Evolutionary conservation across 208 protist genomes (phyloP), one percentile per base, ranked within the genome.

Genomic region (Hexamita inflata): DNA sequence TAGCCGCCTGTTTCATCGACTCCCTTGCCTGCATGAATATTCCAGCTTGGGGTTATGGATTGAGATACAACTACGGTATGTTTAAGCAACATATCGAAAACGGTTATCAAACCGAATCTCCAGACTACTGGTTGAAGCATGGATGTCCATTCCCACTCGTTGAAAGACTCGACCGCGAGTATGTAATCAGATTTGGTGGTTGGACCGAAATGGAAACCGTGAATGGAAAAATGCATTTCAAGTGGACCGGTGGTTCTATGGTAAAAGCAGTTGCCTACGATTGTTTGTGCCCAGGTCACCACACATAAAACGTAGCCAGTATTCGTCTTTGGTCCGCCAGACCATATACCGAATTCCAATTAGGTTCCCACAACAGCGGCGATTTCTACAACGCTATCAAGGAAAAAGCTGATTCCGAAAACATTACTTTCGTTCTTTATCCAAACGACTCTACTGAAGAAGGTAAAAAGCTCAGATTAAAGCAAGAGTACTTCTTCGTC

Each of bases 341-440:
- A n/a, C 34, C 78, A 26, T 42, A 4, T 1, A 67, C 2, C 38
- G 78, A 74, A n/a, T 84, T 87, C 49, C 60, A 86, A 30, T 53
- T 86, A 0, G 26, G 26, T 38, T n/a, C 59, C 7, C 79, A 80
- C 59, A 62, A 13, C 30, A 30, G 13, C 9, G 88, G 89, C 66
- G 82, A 91, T 60, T 91, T 88, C 79, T 77, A 82, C 26, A 39
- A 60, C 41, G 75, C 86, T 0, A 78, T 91, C 60, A 60, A 78
- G 19, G 78, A 86, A 0, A 81, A 82, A 34, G 75, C 84, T 29
- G 41, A 77, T 9, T 38, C 78, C 34, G 84, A 89, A 59, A 89
- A 86, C 32, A 90, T 92, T 75, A 88, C 88, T n/a, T 80, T 73
- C 53, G 88, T 92, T 29, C 81, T 93, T 11, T 93, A 93, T 79